These are phyloP conservation scores for Dioscorea dumetorum DNA, from an alignment of 106 monocot species.

Conservation along the genomic window DNA sequence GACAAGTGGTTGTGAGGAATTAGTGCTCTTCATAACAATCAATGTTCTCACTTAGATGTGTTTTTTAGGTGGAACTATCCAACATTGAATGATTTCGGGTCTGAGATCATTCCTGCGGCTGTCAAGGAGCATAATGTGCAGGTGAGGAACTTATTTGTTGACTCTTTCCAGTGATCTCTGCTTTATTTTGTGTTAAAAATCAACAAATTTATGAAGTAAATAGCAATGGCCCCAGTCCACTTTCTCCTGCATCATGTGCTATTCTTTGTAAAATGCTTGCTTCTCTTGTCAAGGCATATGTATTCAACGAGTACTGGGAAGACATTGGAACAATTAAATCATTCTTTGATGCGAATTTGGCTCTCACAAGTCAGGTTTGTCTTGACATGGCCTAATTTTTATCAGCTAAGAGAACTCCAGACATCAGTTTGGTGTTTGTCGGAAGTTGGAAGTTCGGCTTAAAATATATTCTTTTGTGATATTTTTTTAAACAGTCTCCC, in stretches of 20 bases:
- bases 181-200: no score
- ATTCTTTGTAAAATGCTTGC: no score
- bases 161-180: background rate
- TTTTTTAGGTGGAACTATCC: slow-evolving; percentile 71
- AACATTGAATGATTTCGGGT: slow-evolving; percentile 87
- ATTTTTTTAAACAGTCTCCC: slow-evolving; percentile 41
- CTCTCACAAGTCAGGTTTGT: slow-evolving; percentile 77
- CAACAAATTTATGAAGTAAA: no score
- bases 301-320: slow-evolving; percentile 92
- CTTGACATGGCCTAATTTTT: background rate
- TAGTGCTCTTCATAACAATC: background rate
- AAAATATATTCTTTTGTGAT: background rate
- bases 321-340: slow-evolving; percentile 87
- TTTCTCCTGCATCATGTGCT: no score
- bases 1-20: background rate
- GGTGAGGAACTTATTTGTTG: slow-evolving; percentile 21
- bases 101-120: slow-evolving; percentile 83
- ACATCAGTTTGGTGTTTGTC: no score
- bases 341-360: slow-evolving; percentile 88
- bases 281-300: slow-evolving; percentile 44
- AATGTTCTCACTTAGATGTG: background rate
- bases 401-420: no score
- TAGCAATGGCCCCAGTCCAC: no score
- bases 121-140: slow-evolving; percentile 78
- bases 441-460: no score